phyloP scores from a whole-genome alignment of 2,329 filamentous ascomycete genomes.

The Nothophaeocryptopus gaeumannii region DNA sequence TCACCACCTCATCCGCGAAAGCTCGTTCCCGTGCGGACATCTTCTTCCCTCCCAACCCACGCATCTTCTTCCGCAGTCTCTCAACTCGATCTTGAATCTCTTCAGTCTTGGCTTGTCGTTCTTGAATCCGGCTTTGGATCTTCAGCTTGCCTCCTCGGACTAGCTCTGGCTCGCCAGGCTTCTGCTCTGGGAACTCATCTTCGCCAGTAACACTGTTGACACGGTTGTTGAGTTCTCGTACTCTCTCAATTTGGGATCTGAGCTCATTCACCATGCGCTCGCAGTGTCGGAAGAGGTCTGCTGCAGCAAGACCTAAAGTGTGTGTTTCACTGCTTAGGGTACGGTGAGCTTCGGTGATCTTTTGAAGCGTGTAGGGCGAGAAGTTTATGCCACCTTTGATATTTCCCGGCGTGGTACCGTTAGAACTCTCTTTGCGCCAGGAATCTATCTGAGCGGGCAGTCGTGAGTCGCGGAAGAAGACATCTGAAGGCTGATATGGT shows the following conservation, averaged over 20 bases:
- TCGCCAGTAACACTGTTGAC: constrained; percentile 65
- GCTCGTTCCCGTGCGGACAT: constrained; percentile 62
- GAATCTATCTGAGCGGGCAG: constrained; percentile 48
- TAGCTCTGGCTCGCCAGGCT: constrained; percentile 38
- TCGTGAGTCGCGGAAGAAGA: constrained; percentile 56
- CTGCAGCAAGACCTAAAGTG: constrained; percentile 64
- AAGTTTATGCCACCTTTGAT: constrained; percentile 67
- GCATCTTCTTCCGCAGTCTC: constrained; percentile 51
- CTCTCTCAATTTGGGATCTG: constrained; percentile 63
- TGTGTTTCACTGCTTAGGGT: constrained; percentile 68
- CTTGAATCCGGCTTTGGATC: constrained; percentile 58
- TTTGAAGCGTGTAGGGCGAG: constrained; percentile 66
- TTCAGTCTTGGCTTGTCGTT: constrained; percentile 56
- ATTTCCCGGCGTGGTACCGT: constrained; percentile 46
- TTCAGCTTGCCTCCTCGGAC: constrained; percentile 39
- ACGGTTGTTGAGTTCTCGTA: constrained; percentile 62
- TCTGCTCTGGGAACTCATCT: constrained; percentile 45
- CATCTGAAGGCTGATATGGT: constrained; percentile 48
- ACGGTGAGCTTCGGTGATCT: constrained; percentile 71
- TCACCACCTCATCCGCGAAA: constrained; percentile 57
- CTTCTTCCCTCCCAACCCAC: constrained; percentile 50
- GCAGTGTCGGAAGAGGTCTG: constrained; percentile 70
- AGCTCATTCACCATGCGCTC: constrained; percentile 67
- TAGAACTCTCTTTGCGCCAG: constrained; percentile 18
- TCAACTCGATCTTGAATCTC: constrained; percentile 61